A percentile compares a stretch with the other conserved stretches of the same genome.
Evolutionary conservation across 768 basidiomycete species (phyloP).

Genomic region (Kwoniella europaea): DNA sequence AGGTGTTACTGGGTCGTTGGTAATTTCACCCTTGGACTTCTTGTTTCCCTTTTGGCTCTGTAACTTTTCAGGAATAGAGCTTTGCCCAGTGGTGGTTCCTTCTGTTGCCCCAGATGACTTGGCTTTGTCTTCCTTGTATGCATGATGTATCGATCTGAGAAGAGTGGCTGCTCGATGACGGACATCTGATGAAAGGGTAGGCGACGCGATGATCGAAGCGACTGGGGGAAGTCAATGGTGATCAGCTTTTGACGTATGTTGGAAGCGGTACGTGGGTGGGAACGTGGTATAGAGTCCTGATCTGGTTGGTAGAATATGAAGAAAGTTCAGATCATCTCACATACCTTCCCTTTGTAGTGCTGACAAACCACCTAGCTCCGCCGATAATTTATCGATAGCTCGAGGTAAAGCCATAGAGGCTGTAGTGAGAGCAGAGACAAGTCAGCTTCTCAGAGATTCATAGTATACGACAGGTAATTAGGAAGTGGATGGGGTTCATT

Average conservation of each 20-base stretch:
- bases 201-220: slow-evolving; percentile 47
- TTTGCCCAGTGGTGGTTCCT: background rate
- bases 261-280: too few relatives aligned
- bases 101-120: background rate
- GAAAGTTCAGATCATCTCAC: background rate
- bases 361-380: slow-evolving; percentile 48
- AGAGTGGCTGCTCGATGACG: slow-evolving; percentile 42
- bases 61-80: background rate
- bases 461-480: too few relatives aligned
- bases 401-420: slow-evolving; percentile 48
- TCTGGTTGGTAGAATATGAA: too few relatives aligned
- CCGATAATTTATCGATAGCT: slow-evolving; percentile 48
- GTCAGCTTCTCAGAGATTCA: background rate
- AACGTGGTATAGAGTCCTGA: too few relatives aligned
- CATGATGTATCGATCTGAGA: slow-evolving; percentile 34
- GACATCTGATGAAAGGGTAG: slow-evolving; percentile 51
- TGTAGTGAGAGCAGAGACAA: slow-evolving; percentile 1
- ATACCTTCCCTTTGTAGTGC: slow-evolving; percentile 53
- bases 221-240: slow-evolving; percentile 23
- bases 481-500: too few relatives aligned
- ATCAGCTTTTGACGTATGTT: background rate
- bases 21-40: background rate
- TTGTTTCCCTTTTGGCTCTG: background rate
- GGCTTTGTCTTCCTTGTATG: slow-evolving; percentile 46
- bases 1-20: slow-evolving; percentile 9